Base-by-base conservation (phyloP, 1,139 yeast genomes). In the Hyphopichia fennica region DNA sequence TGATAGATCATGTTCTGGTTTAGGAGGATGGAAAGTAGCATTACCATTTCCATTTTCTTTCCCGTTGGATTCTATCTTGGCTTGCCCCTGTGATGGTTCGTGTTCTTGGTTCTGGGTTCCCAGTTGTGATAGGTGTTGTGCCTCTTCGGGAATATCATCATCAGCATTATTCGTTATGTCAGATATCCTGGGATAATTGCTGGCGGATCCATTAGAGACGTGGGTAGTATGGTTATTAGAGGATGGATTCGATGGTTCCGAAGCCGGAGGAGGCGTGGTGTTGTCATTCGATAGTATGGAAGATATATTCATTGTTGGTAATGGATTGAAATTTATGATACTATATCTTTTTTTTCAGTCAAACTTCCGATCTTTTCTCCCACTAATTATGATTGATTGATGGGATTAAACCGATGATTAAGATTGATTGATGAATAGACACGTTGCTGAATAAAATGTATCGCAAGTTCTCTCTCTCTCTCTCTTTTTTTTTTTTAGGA, bases 271-370 rank as follows among this genome's bases (percentile, higher is more conserved):
- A 9, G 50, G 45, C 22, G 53, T 45, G 23, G 42, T 47, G 39
- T 48, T 49, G 45, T 62, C 69, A 43, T 52, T 58, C 33, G 73
- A 65, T 54, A 69, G 60, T 70, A 69, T 69, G 28, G 74, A 69
- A 15, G 72, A 67, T 44, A 69, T 68, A 54, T 69, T 69, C 75
- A 69, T 69, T 25, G 9, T 11, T 8, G 11, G 28, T 8, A 25
- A 6, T 6, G 23, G 5, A 20, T 20, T 6, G 23, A 20, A 20
- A 9, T 20, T 20, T 20, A 6, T 9, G 5, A 20, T 6, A 8
- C 11, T 25, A 11, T 25, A 9, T n/a, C n/a, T 25, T n/a, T 25
- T 25, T 11, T 25, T 22, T 22, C 23, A 22, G 23, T n/a, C n/a
- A n/a, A 22, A 7, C 9, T 22, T 22, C 23, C 23, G 9, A 22